Evolutionary conservation across 345 rosid genomes (phyloP).

Genomic region (Leavenworthia alabamica): DNA sequence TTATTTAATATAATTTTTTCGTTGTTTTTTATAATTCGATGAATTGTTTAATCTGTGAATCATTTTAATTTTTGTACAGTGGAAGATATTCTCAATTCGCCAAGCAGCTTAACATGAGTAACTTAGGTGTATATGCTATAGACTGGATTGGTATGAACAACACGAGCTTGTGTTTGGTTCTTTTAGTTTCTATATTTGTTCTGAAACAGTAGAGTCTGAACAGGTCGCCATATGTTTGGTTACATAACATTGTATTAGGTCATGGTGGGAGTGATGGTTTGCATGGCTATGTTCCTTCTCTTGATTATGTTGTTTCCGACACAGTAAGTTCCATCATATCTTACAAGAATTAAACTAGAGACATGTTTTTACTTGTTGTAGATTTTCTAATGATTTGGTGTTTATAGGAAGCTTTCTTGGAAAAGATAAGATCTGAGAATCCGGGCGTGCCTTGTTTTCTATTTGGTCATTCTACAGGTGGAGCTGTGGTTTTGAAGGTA

Average conservation of each 20-base stretch:
- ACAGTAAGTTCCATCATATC: constrained; percentile 64
- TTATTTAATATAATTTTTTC: too few relatives aligned
- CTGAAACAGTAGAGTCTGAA: constrained; percentile 29
- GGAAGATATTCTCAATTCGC: constrained; percentile 94
- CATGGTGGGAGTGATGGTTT: constrained; percentile 99
- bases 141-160: constrained; percentile 80
- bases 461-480: constrained; percentile 96
- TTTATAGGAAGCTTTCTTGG: constrained; percentile 73
- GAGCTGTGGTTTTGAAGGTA: constrained; percentile 96
- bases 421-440: constrained; percentile 64
- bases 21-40: background rate
- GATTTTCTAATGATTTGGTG: background rate
- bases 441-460: constrained; percentile 92
- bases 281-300: constrained; percentile 98
- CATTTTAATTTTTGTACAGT: constrained; percentile 33
- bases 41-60: background rate
- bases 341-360: constrained; percentile 2
- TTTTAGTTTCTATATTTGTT: background rate
- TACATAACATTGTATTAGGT: constrained; percentile 41
- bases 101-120: constrained; percentile 58
- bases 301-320: constrained; percentile 86
- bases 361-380: background rate
- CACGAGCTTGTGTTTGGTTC: background rate
- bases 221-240: constrained; percentile 25
- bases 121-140: constrained; percentile 85